Base-by-base conservation (phyloP, 345 rosid species). In the Excoecaria cochinchinensis region DNA sequence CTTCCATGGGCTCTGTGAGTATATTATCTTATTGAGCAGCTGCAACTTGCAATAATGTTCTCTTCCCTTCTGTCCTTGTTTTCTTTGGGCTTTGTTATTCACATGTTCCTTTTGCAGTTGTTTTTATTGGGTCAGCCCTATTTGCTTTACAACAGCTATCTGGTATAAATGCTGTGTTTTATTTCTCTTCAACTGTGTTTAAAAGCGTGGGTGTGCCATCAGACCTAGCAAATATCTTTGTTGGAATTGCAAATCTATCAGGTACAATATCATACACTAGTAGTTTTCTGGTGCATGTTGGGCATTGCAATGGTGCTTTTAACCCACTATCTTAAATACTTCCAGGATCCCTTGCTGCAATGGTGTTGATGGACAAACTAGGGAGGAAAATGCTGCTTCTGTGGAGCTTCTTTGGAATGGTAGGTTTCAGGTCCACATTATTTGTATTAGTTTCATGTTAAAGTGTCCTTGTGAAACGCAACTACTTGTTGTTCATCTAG, bases 141-240 rank as follows among this genome's bases (percentile, higher is more conserved):
- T 93, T 95, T 91, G 98, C 98, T 88, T 91, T 93, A 88, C 99
- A 95, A 95, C 98, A 95, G 91, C 98, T 95, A 83, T 95, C 98
- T 83, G 99, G 99, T 77, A 95, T 95, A 91, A 95, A 95, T 79
- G 98, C 99, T 71, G 91, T 93, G 47, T 95, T 95, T 86, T 93
- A 93, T 89, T 95, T 95, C 91, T 95, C 99, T 72, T 93, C 98
- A 59, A 86, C 99, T 76, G 98, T 95, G 80, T 95, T 95, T 85
- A 93, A 90, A 85, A 95, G 91, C 78, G 96, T 86, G 63, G 97
- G 99, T 74, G 95, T 95, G 66, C 93, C 98, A 71, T 88, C 98
- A 40, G 87, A 84, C 73, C 76, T 87, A 67, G 97, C 97, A 39
- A 95, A 95, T 75, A 84, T 72, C 67, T 90, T 87, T 75, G 82